These are phyloP conservation scores for Allantophomopsis cytisporea DNA, from an alignment of 2,329 filamentous ascomycete genomes.

Conservation along the genomic window DNA sequence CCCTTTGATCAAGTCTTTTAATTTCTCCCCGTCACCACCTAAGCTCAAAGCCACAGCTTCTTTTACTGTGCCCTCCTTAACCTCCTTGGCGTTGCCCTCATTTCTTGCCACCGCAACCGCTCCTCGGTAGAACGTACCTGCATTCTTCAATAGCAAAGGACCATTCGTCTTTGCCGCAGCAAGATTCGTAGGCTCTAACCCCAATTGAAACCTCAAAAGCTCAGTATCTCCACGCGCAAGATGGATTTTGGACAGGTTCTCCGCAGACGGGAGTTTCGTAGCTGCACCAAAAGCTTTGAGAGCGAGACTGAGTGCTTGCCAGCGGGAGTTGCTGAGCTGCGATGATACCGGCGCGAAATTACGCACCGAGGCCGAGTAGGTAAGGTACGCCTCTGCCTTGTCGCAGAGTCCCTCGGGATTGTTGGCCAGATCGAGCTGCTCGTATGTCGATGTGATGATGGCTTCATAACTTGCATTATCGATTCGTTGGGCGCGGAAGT, in stretches of 20 bases:
- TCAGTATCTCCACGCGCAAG: constrained; percentile 39
- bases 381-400: constrained; percentile 40
- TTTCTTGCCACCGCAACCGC: constrained; percentile 23
- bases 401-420: constrained; percentile 32
- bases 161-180: constrained; percentile 27
- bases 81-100: constrained; percentile 25
- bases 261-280: constrained; percentile 31
- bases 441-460: constrained; percentile 25
- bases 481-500: constrained; percentile 35
- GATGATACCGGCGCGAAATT: constrained; percentile 18
- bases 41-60: constrained; percentile 32
- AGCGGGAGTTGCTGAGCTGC: constrained; percentile 23
- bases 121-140: constrained; percentile 42
- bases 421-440: constrained; percentile 25
- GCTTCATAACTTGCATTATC: constrained; percentile 36
- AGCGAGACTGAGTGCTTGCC: constrained; percentile 37
- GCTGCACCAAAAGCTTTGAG: constrained; percentile 34
- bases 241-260: constrained; percentile 37
- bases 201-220: constrained; percentile 35
- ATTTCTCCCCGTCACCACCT: constrained; percentile 21
- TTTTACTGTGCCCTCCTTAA: constrained; percentile 29
- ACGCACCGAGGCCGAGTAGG: constrained; percentile 28
- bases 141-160: constrained; percentile 35
- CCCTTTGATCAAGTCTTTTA: constrained; percentile 21
- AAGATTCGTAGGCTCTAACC: constrained; percentile 26